These are phyloP conservation scores for Aaosphaeria arxii DNA, from an alignment of 2,329 filamentous ascomycete species.

Conservation along the genomic window DNA sequence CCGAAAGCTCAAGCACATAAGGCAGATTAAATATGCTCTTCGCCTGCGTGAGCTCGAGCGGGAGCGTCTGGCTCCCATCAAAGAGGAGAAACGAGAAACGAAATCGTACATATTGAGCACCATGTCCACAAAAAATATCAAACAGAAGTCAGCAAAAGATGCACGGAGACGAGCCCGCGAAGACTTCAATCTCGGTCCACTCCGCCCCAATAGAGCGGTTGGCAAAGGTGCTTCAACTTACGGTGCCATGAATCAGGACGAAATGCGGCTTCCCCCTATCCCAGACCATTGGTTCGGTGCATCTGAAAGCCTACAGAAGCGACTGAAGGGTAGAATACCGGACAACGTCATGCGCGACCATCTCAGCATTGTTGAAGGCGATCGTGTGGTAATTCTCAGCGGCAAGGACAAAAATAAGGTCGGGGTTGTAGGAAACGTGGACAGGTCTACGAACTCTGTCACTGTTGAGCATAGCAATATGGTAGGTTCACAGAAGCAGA, in stretches of 20 bases:
- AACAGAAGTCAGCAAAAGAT: slow-evolving; percentile 15
- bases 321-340: slow-evolving; percentile 17
- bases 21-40: slow-evolving; percentile 41
- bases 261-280: slow-evolving; percentile 34
- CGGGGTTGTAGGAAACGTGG: slow-evolving; percentile 62
- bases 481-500: slow-evolving; percentile 19
- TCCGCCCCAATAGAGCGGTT: slow-evolving; percentile 74
- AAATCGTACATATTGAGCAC: slow-evolving; percentile 1
- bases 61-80: slow-evolving; percentile 9
- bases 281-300: slow-evolving; percentile 21
- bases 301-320: not conserved
- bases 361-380: slow-evolving; percentile 50
- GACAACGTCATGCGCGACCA: slow-evolving; percentile 26
- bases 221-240: slow-evolving; percentile 57
- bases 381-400: slow-evolving; percentile 78
- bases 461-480: slow-evolving; percentile 40
- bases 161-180: slow-evolving; percentile 63
- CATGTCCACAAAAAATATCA: not conserved
- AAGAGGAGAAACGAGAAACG: not conserved
- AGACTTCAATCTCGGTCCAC: slow-evolving; percentile 73
- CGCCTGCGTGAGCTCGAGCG: slow-evolving; percentile 24
- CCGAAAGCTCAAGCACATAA: slow-evolving; percentile 26
- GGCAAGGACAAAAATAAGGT: slow-evolving; percentile 83
- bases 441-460: slow-evolving; percentile 29
- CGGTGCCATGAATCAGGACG: slow-evolving; percentile 50